These are phyloP conservation scores for Adansonia gregorii DNA, from an alignment of 441 rosid species.

Conservation along the genomic window DNA sequence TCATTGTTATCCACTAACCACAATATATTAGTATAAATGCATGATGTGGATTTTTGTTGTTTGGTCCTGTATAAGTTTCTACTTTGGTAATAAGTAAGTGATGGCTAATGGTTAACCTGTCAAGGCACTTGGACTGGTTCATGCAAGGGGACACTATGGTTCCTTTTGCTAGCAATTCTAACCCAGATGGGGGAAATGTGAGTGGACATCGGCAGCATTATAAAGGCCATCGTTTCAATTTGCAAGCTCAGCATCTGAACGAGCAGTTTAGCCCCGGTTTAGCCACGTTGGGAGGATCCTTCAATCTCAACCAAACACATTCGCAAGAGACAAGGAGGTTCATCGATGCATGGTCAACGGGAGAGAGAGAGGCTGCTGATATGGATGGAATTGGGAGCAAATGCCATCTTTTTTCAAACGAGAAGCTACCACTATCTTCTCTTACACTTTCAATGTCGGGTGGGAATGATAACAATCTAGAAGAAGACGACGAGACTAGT, in stretches of 20 bases:
- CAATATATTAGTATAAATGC: constrained; percentile 10
- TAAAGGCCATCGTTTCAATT: constrained; percentile 27
- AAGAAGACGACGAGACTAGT: constrained; percentile 37
- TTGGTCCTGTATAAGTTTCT: constrained; percentile 22
- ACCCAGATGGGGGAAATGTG: constrained; percentile 38
- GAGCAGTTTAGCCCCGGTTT: constrained; percentile 46
- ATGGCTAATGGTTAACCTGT: constrained; percentile 32
- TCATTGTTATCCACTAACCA: no score
- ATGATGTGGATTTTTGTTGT: constrained; percentile 18
- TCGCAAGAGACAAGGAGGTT: constrained; percentile 64
- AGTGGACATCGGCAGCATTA: no score
- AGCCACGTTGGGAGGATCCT: constrained; percentile 40
- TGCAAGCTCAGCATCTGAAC: constrained; percentile 36
- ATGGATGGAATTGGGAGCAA: constrained; percentile 25
- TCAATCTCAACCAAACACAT: constrained; percentile 40
- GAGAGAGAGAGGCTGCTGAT: constrained; percentile 27
- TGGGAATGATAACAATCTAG: constrained; percentile 35
- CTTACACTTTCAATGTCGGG: constrained; percentile 69
- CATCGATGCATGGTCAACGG: constrained; percentile 57
- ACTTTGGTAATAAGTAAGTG: no score
- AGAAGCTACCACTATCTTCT: constrained; percentile 46
- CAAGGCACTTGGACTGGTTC: constrained; percentile 81
- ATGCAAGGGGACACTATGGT: constrained; percentile 50
- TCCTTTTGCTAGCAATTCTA: constrained; percentile 38
- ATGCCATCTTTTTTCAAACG: constrained; percentile 34